Evolutionary conservation across 2,329 filamentous ascomycete species (phyloP).

Genomic region (Aspergillus bombycis): DNA sequence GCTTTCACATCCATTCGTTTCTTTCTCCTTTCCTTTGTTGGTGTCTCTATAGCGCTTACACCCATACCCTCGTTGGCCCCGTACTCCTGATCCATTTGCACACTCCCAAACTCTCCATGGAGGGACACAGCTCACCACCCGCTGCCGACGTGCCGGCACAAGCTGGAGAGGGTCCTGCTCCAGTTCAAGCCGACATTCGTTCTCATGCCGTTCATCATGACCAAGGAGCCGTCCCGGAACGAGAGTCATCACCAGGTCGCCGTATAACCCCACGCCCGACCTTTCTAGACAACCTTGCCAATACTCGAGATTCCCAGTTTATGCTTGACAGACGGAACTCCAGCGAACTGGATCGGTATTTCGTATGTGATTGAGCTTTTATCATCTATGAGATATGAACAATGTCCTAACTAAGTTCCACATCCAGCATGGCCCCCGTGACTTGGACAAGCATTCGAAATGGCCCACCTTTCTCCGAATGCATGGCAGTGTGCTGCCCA

Average conservation of each 20-base stretch:
- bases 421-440: slow-evolving; percentile 56
- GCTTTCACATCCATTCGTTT: not conserved
- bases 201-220: slow-evolving; percentile 15
- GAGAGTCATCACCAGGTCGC: slow-evolving; percentile 13
- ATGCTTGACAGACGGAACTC: slow-evolving; percentile 32
- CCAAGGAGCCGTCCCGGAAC: slow-evolving; percentile 8
- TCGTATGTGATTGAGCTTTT: slow-evolving; percentile 46
- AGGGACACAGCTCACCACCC: slow-evolving; percentile 11
- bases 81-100: not conserved
- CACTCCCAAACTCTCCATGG: not conserved
- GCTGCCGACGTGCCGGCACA: slow-evolving; percentile 15
- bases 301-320: slow-evolving; percentile 36
- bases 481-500: slow-evolving; percentile 74
- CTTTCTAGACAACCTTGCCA: slow-evolving; percentile 37
- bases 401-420: slow-evolving; percentile 8
- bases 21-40: not conserved
- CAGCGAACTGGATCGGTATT: slow-evolving; percentile 64
- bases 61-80: not conserved
- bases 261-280: slow-evolving; percentile 36
- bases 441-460: slow-evolving; percentile 74
- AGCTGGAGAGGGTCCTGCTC: slow-evolving; percentile 22
- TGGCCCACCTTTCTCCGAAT: slow-evolving; percentile 75
- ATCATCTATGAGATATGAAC: not conserved
- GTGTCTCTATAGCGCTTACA: not conserved
- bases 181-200: slow-evolving; percentile 22